Base-by-base conservation (phyloP, 2,329 filamentous ascomycete genomes). In the Mycosphaerella sp. region DNA sequence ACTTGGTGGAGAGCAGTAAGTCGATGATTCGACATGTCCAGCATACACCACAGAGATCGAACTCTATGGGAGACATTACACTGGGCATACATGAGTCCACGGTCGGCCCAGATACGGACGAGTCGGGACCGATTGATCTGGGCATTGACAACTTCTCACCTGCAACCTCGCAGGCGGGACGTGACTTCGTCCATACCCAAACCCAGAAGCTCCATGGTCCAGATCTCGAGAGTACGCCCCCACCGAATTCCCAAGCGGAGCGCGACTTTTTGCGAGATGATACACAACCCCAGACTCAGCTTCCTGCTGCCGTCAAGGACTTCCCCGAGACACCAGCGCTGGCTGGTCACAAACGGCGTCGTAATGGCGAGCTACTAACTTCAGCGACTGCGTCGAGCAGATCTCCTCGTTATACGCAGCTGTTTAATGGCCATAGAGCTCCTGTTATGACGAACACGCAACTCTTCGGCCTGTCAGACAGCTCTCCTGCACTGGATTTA, bases 381-480 rank as follows among this genome's bases (percentile, higher is more conserved):
- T 76, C 75, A 11, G 69, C 67, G 2, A 71, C 72, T 3, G 69
- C 69, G 7, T 66, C 66, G 8, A 55, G 51, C 39, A 74, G 70
- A 45, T 75, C 73, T 2, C 74, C 74, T 14, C 41, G 39, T 10
- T 74, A 70, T 36, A 69, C 68, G 3, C 67, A 73, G 14, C 66
- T 73, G 17, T 73, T 73, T 59, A 1, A 4, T 10, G 60, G 64
- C 34, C 36, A 49, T 11, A 64, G 67, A 14, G 66, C 57, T n/a
- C 61, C 63, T 41, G 47, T 59, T 2, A 67, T 77, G 64, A 74
- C 71, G 36, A 66, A 74, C 26, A 76, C 74, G 6, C 75, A 78
- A 54, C 65, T 72, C 10, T 77, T 76, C 60, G 67, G 72, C 47
- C 26, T 76, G 74, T 1, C 75, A 76, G 57, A 76, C 75, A 23